Evolutionary conservation across 331 rosid species (phyloP), one percentile per base, ranked within the genome.

Genomic region (Quercus tomentella): DNA sequence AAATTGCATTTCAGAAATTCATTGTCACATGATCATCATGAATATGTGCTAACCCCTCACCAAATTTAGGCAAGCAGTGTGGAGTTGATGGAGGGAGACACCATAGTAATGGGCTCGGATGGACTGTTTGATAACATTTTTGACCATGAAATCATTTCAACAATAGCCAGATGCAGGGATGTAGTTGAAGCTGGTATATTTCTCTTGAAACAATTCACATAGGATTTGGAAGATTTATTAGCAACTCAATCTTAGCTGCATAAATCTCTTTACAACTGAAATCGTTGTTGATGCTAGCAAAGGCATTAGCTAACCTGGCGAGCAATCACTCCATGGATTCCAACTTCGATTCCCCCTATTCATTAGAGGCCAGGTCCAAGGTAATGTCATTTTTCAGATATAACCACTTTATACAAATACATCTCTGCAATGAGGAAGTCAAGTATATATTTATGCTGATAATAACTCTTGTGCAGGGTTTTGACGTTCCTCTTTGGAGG

Each of bases 321-420:
- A 91, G 90, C 83, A 81, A 65, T 84, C 98, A 93, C 87, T 92
- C 98, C 14, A 30, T 18, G 84, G 94, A 96, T 85, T 82, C 89
- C 65, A 88, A 85, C 65, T 96, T 96, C 65, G 98, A 96, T 43
- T 93, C 97, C 20, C 98, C 99, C n/a, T 96, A 89, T 84, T 85
- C 96, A 45, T 76, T 91, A 86, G 99, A 96, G 84, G 99, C 98
- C 79, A 87, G 91, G 76, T 81, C 97, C 66, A 89, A 75, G 94
- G 98, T 95, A 80, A 82, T 43, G 52, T 18, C 54, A 35, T 45
- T 66, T 62, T 9, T 56, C 67, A 20, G 65, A 66, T 70, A 6
- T 1, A 30, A 22, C 22, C 37, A 17, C 16, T 2, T 54, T 45
- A 33, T 31, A 21, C 3, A 17, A 49, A 55, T 41, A 11, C n/a